Conservation (phyloP, 805 yeast species). For the Hanseniaspora pseudoguilliermondii region DNA sequence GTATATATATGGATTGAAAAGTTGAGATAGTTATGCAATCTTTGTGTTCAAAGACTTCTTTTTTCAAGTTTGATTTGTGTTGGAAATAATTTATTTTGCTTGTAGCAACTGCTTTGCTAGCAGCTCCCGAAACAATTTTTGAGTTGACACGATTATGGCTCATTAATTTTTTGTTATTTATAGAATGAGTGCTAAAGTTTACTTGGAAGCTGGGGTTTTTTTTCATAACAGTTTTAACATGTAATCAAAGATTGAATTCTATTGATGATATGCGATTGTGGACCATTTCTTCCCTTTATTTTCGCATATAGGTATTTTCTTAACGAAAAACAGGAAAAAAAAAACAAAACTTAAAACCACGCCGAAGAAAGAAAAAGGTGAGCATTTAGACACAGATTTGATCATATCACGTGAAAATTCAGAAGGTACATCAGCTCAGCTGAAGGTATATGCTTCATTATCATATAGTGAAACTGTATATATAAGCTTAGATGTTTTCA, state of each 20-base stretch:
- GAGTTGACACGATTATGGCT: background rate
- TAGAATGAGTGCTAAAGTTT: too few species aligned
- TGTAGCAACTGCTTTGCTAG: background rate
- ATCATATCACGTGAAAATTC: too few species aligned
- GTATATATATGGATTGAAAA: background rate
- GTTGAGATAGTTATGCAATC: background rate
- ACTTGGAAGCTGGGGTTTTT: too few species aligned
- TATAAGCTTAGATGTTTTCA: too few species aligned
- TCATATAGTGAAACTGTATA: background rate
- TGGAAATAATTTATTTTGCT: background rate
- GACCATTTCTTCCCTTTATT: too few species aligned
- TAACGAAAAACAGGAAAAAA: constrained; percentile 5
- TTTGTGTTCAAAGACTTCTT: constrained; percentile 9
- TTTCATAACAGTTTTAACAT: too few species aligned
- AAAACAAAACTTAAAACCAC: background rate
- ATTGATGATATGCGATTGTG: too few species aligned
- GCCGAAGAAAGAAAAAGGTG: background rate
- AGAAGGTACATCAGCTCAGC: too few species aligned
- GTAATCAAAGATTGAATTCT: too few species aligned
- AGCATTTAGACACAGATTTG: too few species aligned
- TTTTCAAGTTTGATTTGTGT: background rate
- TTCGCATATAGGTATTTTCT: too few species aligned
- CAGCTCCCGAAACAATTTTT: constrained; percentile 4
- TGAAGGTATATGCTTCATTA: background rate
- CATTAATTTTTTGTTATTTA: too few species aligned